Conservation (phyloP, 441 rosid species). For the Erodium trifolium region DNA sequence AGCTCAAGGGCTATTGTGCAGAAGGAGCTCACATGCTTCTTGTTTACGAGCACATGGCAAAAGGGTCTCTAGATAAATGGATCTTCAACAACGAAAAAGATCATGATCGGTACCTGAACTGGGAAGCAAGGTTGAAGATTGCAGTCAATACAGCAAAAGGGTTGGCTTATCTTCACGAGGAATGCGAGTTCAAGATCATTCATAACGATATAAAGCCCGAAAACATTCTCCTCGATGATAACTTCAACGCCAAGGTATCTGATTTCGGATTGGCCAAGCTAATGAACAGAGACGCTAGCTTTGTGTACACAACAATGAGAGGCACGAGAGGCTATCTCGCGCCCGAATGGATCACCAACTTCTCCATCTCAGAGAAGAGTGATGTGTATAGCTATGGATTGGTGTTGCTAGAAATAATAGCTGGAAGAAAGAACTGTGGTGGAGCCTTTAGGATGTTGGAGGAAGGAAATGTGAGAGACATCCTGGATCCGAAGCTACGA, state of each 20-base stretch:
- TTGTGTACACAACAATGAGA: conserved; percentile 31
- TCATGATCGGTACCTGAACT: conserved; percentile 12
- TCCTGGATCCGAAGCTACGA: conserved; percentile 27
- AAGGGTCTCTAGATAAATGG: conserved; percentile 38
- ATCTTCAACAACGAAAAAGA: conserved; percentile 31
- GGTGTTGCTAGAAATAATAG: conserved; percentile 34
- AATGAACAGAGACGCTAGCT: conserved; percentile 38
- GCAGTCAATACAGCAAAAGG: conserved; percentile 36
- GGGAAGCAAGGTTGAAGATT: too few relatives aligned
- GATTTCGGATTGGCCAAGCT: conserved; percentile 43
- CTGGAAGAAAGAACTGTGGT: conserved; percentile 31
- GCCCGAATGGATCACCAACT: conserved; percentile 40
- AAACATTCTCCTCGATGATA: conserved; percentile 21
- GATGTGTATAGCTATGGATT: conserved; percentile 36
- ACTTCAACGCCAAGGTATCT: conserved; percentile 28
- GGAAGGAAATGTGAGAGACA: conserved; percentile 23
- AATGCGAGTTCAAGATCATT: conserved; percentile 34
- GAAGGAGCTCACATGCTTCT: conserved; percentile 34
- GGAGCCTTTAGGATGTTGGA: conserved; percentile 31
- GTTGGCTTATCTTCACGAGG: conserved; percentile 41
- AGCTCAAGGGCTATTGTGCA: conserved; percentile 33
- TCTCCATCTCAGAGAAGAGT: conserved; percentile 34
- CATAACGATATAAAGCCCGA: conserved; percentile 41
- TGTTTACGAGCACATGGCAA: conserved; percentile 36
- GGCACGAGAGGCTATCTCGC: conserved; percentile 42